phyloP scores from a whole-genome alignment of 352 stramenopile species.

The Pythium myriotylum region DNA sequence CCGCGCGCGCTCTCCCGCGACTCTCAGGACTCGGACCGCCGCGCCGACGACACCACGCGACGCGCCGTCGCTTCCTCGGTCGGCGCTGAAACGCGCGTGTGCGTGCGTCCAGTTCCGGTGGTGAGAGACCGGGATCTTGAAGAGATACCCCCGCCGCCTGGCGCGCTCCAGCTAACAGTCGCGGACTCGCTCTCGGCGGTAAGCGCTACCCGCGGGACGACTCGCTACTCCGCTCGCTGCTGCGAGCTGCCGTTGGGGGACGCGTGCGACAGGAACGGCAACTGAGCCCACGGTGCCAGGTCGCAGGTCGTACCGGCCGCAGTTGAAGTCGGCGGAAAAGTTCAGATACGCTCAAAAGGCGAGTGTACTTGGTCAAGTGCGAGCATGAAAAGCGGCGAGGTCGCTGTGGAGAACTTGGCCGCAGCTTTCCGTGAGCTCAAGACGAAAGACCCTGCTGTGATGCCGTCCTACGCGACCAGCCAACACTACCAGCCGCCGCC shows the following conservation, averaged over 20 bases:
- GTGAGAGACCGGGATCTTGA: slow-evolving; percentile 5
- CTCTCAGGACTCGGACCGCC: background rate
- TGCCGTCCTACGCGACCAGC: slow-evolving; percentile 4
- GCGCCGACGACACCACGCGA: background rate
- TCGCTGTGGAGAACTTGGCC: slow-evolving; percentile 42
- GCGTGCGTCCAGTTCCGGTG: slow-evolving; percentile 7
- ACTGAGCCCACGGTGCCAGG: slow-evolving; percentile 13
- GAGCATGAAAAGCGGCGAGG: slow-evolving; percentile 38
- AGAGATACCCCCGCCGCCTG: background rate
- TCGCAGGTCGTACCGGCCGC: background rate
- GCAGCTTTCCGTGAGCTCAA: slow-evolving; percentile 32
- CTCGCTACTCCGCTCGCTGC: background rate
- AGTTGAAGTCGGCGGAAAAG: slow-evolving; percentile 9
- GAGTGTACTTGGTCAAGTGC: background rate
- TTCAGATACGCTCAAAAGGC: background rate
- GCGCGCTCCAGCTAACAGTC: no score
- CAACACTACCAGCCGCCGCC: slow-evolving; percentile 13
- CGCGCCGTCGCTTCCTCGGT: background rate
- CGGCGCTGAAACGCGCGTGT: background rate
- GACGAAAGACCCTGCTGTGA: slow-evolving; percentile 9
- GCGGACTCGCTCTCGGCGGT: background rate
- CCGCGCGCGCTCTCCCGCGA: background rate
- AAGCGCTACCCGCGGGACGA: no score
- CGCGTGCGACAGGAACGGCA: slow-evolving; percentile 9
- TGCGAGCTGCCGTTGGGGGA: slow-evolving; percentile 14